A percentile compares a stretch with the other conserved stretches of the same genome.
phyloP scores from a whole-genome alignment of 164 flowering plant species.

The Sedum album region DNA sequence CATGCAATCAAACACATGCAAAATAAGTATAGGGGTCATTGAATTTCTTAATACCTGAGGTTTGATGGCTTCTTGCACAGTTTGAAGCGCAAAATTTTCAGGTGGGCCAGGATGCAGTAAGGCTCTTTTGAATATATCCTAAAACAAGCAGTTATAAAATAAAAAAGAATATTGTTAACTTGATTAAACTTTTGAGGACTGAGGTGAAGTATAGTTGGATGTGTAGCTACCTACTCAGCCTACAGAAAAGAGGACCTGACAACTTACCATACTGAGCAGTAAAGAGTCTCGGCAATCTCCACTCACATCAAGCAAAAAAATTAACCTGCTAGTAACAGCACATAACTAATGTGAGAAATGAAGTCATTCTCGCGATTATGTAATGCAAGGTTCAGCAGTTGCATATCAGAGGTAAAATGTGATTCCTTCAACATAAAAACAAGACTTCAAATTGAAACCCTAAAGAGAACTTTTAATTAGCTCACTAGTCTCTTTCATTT shows the following conservation, averaged over 20 bases:
- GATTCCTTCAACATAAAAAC: no score
- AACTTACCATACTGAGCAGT: conserved; percentile 1
- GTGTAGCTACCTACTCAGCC: not conserved
- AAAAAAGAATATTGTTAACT: no score
- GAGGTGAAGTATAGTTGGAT: not conserved
- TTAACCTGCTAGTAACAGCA: not conserved
- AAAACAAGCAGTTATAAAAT: no score
- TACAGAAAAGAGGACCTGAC: not conserved
- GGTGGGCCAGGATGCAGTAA: conserved; percentile 50
- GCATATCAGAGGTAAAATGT: no score
- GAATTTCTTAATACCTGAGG: conserved; percentile 51
- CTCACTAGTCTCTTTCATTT: no score
- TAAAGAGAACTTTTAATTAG: no score
- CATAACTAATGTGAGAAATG: no score
- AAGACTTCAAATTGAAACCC: no score
- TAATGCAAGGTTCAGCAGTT: no score
- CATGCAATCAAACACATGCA: not conserved
- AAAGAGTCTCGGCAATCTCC: not conserved
- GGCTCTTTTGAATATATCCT: conserved; percentile 56
- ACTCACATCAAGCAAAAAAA: not conserved
- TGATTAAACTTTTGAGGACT: no score
- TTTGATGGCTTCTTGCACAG: conserved; percentile 86
- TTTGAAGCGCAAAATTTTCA: conserved; percentile 67
- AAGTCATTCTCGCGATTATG: no score
- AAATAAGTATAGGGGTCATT: not conserved